Evolutionary conservation across 768 basidiomycete genomes (phyloP), one percentile per base, ranked within the genome.

Genomic region (Termitomyces heimii): DNA sequence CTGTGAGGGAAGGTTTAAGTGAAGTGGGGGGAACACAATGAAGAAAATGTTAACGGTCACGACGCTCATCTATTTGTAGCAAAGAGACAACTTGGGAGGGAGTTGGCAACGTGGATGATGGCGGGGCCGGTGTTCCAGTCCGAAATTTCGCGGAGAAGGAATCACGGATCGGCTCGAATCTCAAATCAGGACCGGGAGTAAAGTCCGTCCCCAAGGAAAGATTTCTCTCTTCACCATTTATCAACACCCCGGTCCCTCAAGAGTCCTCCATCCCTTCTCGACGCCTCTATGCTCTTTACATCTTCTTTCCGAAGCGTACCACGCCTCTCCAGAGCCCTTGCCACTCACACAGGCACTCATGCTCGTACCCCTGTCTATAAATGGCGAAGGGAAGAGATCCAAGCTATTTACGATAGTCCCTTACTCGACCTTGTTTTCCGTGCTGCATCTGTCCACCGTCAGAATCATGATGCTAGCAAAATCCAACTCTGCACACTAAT

Each of bases 401-500:
- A 93, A 68, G 71, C 79, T 53, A 86, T 98, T 55, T 98, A 92
- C 67, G 84, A 97, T 70, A 77, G 78, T 4, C 92, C 96, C 7
- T 71, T 98, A 52, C 82, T 98, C 64, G 90, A 94, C 45, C 86
- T 96, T 54, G 86, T 96, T 59, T 98, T 89, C 71, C 83, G 84
- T 51, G 88, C 96, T 35, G 91, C 94, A 14, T 71, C 82, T 3
- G 81, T 95, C 12, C 96, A 98, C 71, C 79, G 95, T 62, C 81
- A 86, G 66, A 77, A 89, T 70, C 93, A 97, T 63, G 89, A 95
- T 73, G 87, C 94, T 32, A 80, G 73, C 64, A 93, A 97, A 77
- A 84, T 98, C 31, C 96, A 98, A 73, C 81, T 98, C 32, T 98
- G 95, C 65, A 98, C 96, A 4, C 80, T 98, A 31, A 94, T 98